These are phyloP conservation scores for Hyphopichia homilentoma DNA, from an alignment of 805 yeast genomes.

Conservation along the genomic window DNA sequence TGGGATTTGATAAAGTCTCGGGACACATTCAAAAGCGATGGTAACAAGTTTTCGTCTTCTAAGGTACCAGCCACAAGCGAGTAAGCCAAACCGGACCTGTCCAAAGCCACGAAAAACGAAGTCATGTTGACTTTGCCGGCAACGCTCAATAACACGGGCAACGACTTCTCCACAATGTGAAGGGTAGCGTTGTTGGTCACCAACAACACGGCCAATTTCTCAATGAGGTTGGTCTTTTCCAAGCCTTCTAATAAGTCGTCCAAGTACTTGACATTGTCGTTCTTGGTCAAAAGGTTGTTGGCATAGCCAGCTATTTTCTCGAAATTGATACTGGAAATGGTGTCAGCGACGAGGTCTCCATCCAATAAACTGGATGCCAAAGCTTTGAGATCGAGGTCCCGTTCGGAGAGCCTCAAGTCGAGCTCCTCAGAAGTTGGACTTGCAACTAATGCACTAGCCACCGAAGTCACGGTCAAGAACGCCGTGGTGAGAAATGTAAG, in stretches of 20 bases:
- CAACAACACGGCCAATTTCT: conserved; percentile 18
- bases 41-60: conserved; percentile 18
- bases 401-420: conserved; percentile 5
- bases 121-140: conserved; percentile 19
- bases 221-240: conserved; percentile 19
- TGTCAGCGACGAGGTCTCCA: conserved; percentile 16
- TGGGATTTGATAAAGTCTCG: conserved; percentile 13
- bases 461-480: conserved; percentile 3
- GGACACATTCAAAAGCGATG: conserved; percentile 18
- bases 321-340: conserved; percentile 11
- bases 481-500: conserved; percentile 1
- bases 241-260: conserved; percentile 20
- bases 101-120: conserved; percentile 24
- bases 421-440: conserved; percentile 1
- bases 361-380: conserved; percentile 9
- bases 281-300: conserved; percentile 18
- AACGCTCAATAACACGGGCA: conserved; percentile 12
- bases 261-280: conserved; percentile 16
- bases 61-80: conserved; percentile 19
- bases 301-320: conserved; percentile 28
- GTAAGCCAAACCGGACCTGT: conserved; percentile 26
- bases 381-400: conserved; percentile 5
- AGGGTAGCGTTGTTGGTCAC: conserved; percentile 21
- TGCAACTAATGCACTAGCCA: conserved; percentile 1
- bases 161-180: conserved; percentile 11